Evolutionary conservation across 1,139 yeast species (phyloP).

Genomic region (Casaregolazyma suthepensis): DNA sequence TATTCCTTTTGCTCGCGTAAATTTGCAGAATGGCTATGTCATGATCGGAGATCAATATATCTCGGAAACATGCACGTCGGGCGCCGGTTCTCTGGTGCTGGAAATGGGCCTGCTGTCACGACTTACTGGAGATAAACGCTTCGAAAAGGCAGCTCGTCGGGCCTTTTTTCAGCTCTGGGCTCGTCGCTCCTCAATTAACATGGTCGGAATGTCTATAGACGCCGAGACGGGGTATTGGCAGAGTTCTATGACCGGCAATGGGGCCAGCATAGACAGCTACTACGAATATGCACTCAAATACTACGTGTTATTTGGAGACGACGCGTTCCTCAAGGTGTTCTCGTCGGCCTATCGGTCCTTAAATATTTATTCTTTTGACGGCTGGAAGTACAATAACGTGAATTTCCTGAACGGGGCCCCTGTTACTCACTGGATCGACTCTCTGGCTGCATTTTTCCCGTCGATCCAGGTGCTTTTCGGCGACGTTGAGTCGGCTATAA

Average conservation of each 20-base stretch:
- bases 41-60: conserved; percentile 28
- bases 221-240: conserved; percentile 53
- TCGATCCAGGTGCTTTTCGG: conserved; percentile 81
- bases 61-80: conserved; percentile 75
- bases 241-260: conserved; percentile 67
- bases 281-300: conserved; percentile 84
- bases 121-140: conserved; percentile 66
- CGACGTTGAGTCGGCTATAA: conserved; percentile 58
- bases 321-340: conserved; percentile 55
- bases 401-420: conserved; percentile 47
- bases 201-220: conserved; percentile 75
- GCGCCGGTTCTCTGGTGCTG: conserved; percentile 74
- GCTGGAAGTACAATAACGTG: conserved; percentile 59
- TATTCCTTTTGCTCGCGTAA: conserved; percentile 69
- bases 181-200: conserved; percentile 51
- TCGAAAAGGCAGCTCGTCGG: conserved; percentile 53
- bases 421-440: conserved; percentile 69
- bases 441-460: conserved; percentile 82
- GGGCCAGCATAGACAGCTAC: conserved; percentile 91
- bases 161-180: conserved; percentile 73
- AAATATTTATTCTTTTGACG: conserved; percentile 41
- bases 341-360: conserved; percentile 53
- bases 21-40: conserved; percentile 48
- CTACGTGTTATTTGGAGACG: conserved; percentile 66
- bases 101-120: conserved; percentile 72